Conservation (phyloP, 2,329 filamentous ascomycete genomes). For the Tolypocladium ovalisporum region DNA sequence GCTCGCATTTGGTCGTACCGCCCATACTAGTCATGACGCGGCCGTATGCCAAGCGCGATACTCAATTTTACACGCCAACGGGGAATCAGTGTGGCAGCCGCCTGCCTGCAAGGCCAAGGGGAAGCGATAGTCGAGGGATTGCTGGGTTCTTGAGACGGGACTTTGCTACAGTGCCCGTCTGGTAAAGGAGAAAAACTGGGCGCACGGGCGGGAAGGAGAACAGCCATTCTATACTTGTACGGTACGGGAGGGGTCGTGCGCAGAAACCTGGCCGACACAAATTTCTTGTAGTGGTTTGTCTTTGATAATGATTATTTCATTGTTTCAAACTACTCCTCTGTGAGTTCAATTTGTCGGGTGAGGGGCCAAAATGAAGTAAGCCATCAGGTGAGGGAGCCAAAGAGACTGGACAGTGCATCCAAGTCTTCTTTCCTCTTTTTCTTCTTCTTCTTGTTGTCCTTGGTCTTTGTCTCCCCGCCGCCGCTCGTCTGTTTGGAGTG, state of each 20-base stretch:
- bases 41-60: not conserved
- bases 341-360: not conserved
- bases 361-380: not conserved
- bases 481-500: constrained; percentile 3
- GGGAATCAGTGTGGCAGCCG: not conserved
- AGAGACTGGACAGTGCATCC: constrained; percentile 65
- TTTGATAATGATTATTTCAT: constrained; percentile 12
- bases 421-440: constrained; percentile 46
- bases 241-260: constrained; percentile 10
- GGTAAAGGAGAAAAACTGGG: constrained; percentile 6
- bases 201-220: constrained; percentile 15
- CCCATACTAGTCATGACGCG: constrained; percentile 23
- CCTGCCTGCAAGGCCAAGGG: not conserved
- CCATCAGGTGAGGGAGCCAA: constrained; percentile 37
- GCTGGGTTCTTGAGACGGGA: constrained; percentile 1
- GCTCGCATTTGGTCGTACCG: constrained; percentile 92
- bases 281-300: not conserved
- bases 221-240: constrained; percentile 13
- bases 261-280: not conserved
- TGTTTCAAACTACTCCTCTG: not conserved
- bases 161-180: constrained; percentile 1
- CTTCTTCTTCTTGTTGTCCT: constrained; percentile 34
- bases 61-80: not conserved
- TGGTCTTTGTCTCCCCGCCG: constrained; percentile 10
- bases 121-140: constrained; percentile 2